Conservation (phyloP, 441 rosid genomes). For the Croton laevigatus region DNA sequence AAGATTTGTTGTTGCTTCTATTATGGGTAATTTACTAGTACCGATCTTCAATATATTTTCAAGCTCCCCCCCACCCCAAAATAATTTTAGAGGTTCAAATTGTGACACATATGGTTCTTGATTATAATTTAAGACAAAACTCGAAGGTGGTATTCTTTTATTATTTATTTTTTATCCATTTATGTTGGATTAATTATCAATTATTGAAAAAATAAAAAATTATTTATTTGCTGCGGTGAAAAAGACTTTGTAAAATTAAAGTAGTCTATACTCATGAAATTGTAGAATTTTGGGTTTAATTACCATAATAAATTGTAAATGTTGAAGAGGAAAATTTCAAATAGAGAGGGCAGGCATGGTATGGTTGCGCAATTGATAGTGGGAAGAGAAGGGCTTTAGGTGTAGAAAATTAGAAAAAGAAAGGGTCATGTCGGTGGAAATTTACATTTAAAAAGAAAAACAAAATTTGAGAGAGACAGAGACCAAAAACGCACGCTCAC, state of each 20-base stretch:
- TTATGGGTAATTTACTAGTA: neutral
- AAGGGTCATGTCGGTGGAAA: conserved; percentile 38
- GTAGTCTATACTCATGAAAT: no score
- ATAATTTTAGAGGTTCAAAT: neutral
- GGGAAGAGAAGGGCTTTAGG: conserved; percentile 5
- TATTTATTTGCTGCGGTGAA: no score
- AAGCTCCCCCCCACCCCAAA: no score
- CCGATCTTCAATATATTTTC: neutral
- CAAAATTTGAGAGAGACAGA: conserved; percentile 1
- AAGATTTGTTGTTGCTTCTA: neutral
- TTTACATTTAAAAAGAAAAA: neutral
- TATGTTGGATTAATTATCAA: no score
- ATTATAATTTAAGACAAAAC: neutral
- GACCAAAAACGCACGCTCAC: neutral
- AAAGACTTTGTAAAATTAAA: no score
- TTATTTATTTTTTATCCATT: no score
- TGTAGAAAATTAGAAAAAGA: neutral
- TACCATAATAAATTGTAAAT: no score
- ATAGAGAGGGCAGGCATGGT: no score
- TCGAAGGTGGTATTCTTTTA: no score
- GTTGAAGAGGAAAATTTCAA: no score
- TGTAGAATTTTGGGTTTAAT: no score
- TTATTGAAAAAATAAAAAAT: no score
- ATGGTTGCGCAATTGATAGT: neutral
- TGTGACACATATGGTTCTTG: neutral